These are phyloP conservation scores for Iberis pinnata DNA, from an alignment of 345 rosid species.

Conservation along the genomic window DNA sequence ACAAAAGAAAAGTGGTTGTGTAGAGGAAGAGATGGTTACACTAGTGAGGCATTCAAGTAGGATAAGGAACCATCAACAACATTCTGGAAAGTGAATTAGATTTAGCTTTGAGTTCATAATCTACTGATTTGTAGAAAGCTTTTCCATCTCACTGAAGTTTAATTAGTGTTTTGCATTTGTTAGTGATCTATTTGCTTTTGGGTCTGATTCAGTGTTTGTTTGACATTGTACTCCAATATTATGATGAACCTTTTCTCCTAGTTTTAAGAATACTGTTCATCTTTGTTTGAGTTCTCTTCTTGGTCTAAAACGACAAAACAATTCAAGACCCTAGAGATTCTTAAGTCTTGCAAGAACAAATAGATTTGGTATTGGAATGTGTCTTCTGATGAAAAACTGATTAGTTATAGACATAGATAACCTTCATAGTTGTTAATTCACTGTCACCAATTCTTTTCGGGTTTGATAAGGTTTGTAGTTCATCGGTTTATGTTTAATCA, in stretches of 20 bases:
- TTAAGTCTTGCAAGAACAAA: too few species aligned
- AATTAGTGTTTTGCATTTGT: neutral
- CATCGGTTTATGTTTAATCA: too few species aligned
- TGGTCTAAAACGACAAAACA: too few species aligned
- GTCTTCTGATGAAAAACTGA: too few species aligned
- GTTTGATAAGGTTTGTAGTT: too few species aligned
- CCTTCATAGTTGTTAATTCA: too few species aligned
- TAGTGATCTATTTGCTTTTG: conserved; percentile 5
- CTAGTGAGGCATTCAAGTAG: conserved; percentile 88
- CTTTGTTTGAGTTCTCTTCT: too few species aligned
- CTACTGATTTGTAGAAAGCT: conserved; percentile 21
- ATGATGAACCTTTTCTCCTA: neutral
- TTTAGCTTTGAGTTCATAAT: conserved; percentile 1
- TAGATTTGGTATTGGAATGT: too few species aligned
- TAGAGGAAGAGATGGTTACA: conserved; percentile 46
- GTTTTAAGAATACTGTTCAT: conserved; percentile 5
- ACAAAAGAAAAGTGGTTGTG: conserved; percentile 48
- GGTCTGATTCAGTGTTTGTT: conserved; percentile 9
- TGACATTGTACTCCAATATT: conserved; percentile 8
- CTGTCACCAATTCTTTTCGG: too few species aligned
- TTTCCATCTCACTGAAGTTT: conserved; percentile 31
- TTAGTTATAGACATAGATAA: too few species aligned
- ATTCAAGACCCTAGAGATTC: too few species aligned
- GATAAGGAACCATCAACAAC: conserved; percentile 48
- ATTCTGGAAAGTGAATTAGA: conserved; percentile 32